Evolutionary conservation across 2,329 filamentous ascomycete genomes (phyloP), one percentile per base, ranked within the genome.

Genomic region (Penicillium brevicompactum): DNA sequence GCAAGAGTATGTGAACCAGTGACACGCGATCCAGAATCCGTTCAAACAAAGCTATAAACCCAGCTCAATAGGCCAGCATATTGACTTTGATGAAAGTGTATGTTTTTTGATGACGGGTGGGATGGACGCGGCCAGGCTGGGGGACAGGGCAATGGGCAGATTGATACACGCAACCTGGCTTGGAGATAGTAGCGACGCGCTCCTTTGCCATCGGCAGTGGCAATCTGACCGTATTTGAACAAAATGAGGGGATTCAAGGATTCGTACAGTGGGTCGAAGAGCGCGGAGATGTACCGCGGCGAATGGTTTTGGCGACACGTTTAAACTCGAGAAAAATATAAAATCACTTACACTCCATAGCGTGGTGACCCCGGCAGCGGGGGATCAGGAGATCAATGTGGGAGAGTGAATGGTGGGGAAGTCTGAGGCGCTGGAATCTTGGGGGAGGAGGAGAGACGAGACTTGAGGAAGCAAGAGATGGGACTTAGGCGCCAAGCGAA

Each of bases 321-420:
- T 61, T 67, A 51, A 58, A 56, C 57, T 56, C 63, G 56, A 64
- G 62, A 18, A 41, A 47, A 67, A 67, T 65, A 74, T 68, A 66
- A 67, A 64, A 60, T 64, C 67, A 84, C 82, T 82, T 75, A 85
- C 83, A 81, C 77, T 83, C 81, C 82, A 85, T 85, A 76, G 71
- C 76, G 75, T 73, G 76, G 75, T 77, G 75, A 77, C 76, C 78
- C 79, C 77, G 71, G 71, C 65, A 62, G 52, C 65, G 70, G 67
- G 68, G 63, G 56, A 60, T 60, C 64, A 65, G 61, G 59, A 56
- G 65, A 67, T 62, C 63, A 74, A 73, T 71, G 62, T 67, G 67
- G 63, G 62, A 64, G 63, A 64, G 56, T 51, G 44, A 60, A 63
- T 67, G 66, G 63, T 68, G 67, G 66, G 65, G 49, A 59, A 53